Conservation (phyloP, 345 rosid genomes). For the Litchi chinensis region DNA sequence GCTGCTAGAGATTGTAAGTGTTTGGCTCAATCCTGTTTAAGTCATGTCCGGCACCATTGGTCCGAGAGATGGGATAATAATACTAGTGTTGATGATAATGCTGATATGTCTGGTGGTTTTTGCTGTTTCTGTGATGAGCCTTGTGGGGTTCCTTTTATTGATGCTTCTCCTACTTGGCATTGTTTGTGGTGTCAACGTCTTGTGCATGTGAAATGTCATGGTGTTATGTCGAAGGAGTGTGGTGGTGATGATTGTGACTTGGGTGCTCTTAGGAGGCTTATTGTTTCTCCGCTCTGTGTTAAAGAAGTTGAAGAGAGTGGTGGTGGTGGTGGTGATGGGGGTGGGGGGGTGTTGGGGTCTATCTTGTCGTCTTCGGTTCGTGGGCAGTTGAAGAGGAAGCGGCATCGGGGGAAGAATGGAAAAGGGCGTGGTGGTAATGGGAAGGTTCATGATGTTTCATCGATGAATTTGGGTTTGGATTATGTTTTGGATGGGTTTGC, state of each 20-base stretch:
- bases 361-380: conserved; percentile 38
- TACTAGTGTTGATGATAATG: conserved; percentile 44
- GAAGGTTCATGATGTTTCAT: conserved; percentile 44
- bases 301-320: conserved; percentile 41
- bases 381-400: conserved; percentile 48
- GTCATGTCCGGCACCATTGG: conserved; percentile 65
- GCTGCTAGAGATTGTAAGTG: conserved; percentile 68
- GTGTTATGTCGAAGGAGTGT: conserved; percentile 59
- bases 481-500: conserved; percentile 36
- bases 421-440: conserved; percentile 35
- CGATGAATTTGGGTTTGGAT: conserved; percentile 34
- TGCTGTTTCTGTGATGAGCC: conserved; percentile 73
- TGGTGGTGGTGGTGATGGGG: conserved; percentile 24
- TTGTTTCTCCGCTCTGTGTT: conserved; percentile 64
- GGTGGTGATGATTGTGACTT: conserved; percentile 71
- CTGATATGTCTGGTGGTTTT: conserved; percentile 54
- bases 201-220: conserved; percentile 66
- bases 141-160: conserved; percentile 66
- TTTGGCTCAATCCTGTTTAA: conserved; percentile 59
- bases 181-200: conserved; percentile 77
- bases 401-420: conserved; percentile 41
- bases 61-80: conserved; percentile 62
- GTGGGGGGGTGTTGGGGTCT: conserved; percentile 37
- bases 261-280: conserved; percentile 60
- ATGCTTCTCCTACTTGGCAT: conserved; percentile 71